Conservation (phyloP, 225 moss, liverwort and hornwort genomes). For the Marchantia polymorpha region DNA sequence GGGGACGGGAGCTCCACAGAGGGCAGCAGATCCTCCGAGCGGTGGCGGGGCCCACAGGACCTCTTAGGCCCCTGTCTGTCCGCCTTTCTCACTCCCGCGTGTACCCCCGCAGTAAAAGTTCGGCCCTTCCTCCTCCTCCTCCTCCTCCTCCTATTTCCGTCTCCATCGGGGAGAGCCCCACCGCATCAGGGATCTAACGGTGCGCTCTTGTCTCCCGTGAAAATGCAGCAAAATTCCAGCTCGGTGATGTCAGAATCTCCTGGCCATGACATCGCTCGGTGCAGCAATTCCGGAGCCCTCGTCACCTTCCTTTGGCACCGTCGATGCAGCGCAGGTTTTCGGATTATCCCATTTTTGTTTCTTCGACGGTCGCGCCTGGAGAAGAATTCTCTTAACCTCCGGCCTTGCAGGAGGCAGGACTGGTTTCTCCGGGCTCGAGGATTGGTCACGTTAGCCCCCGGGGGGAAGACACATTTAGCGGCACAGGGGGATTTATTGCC, state of each 20-base stretch:
- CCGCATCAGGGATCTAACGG: not conserved
- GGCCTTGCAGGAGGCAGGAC: not conserved
- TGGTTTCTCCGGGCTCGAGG: not conserved
- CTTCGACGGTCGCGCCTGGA: not conserved
- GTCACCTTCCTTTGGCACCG: not conserved
- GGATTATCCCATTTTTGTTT: not conserved
- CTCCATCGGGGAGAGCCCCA: not conserved
- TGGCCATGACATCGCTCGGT: not conserved
- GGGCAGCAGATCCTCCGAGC: not conserved
- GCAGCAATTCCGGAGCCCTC: not conserved
- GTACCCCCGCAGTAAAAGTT: not conserved
- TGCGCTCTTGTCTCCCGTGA: not conserved
- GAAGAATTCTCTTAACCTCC: not conserved
- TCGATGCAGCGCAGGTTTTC: not conserved
- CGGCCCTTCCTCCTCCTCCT: not conserved
- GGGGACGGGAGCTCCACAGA: not conserved
- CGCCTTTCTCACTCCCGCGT: slow-evolving; percentile 9
- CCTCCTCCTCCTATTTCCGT: not conserved
- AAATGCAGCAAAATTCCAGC: not conserved
- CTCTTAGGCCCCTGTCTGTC: not conserved
- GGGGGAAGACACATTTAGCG: not conserved
- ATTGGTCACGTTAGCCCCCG: not conserved
- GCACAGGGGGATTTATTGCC: not conserved
- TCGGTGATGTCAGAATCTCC: not conserved
- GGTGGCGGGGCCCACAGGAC: not conserved